A percentile compares a stretch with the other conserved stretches of the same genome.
Evolutionary conservation across 2,329 filamentous ascomycete genomes (phyloP).

Genomic region (Ophiostoma sp.): DNA sequence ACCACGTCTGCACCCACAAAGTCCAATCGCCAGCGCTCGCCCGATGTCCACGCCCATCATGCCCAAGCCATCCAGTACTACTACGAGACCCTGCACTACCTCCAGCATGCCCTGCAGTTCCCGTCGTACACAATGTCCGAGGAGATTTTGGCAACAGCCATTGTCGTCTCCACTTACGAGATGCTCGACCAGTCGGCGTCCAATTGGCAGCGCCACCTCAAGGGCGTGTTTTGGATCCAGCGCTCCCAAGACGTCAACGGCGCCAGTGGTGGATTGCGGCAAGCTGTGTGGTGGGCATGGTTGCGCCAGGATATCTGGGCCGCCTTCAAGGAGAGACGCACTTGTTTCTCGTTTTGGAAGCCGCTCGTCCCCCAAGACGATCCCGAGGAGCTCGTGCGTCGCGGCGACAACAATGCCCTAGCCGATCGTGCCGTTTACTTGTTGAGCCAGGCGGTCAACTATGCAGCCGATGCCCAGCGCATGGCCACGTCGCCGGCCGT

Average conservation of each 20-base stretch:
- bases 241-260: conserved; percentile 62
- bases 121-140: conserved; percentile 57
- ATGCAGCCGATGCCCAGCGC: not conserved
- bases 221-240: conserved; percentile 67
- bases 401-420: not conserved
- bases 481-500: not conserved
- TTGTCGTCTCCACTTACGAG: conserved; percentile 64
- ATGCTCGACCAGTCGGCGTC: conserved; percentile 53
- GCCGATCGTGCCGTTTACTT: not conserved
- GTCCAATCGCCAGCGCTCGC: not conserved
- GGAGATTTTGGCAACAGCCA: conserved; percentile 59
- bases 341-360: not conserved
- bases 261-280: conserved; percentile 41
- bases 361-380: not conserved
- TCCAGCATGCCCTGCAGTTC: conserved; percentile 60
- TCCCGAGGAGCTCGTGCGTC: not conserved
- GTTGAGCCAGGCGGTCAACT: not conserved
- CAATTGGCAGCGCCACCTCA: conserved; percentile 61
- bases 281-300: not conserved
- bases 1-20: not conserved
- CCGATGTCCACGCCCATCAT: conserved; percentile 31
- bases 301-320: not conserved
- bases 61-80: conserved; percentile 54
- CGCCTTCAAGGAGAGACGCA: not conserved
- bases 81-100: conserved; percentile 62